Base-by-base conservation (phyloP, 78 protist genomes). In the Dictyostelium capitatum region DNA sequence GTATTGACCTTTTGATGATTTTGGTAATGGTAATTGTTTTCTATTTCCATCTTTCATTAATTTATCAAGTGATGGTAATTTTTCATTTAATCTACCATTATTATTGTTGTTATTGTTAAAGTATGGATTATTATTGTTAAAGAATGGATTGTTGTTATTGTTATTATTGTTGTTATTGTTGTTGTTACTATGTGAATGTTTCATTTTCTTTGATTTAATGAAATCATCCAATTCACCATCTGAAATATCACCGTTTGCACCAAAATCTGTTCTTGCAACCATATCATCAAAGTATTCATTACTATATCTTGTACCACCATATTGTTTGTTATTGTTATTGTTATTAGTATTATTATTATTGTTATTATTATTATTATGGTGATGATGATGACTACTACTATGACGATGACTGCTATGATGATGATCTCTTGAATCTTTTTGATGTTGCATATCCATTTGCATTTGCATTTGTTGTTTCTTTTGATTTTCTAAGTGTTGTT, bases 21-120 rank as follows among this genome's bases (percentile, higher is more conserved):
- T 28, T 30, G 46, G 74, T 30, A 6, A 28, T 65, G 56, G 15
- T 51, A 51, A 51, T 51, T 37, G 43, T 37, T 37, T 37, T 37
- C 43, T 37, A 37, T 37, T 37, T 12, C 43, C 43, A 37, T 47
- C 56, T 47, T 73, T 37, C 12, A 73, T 46, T 48, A 46, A 20
- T 46, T 48, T 73, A 46, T 46, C 59, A 6, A 47, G 50, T 73
- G 79, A 73, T 73, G 79, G 79, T 73, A 73, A 46, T 73, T 73
- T 67, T 28, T 32, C 37, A 67, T 67, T 67, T 12, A 4, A 50
- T 17, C 6, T 12, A 11, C 28, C 28, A 62, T 62, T 62, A 59
- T 59, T 59, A 59, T 23, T 23, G 12, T 59, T 59, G n/a, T 23
- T 59, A 15, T 59, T 59, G 25, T 62, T 25, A 62, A 25, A 25